Conservation (phyloP, 257 asterid species). For the Solanum boliviense region DNA sequence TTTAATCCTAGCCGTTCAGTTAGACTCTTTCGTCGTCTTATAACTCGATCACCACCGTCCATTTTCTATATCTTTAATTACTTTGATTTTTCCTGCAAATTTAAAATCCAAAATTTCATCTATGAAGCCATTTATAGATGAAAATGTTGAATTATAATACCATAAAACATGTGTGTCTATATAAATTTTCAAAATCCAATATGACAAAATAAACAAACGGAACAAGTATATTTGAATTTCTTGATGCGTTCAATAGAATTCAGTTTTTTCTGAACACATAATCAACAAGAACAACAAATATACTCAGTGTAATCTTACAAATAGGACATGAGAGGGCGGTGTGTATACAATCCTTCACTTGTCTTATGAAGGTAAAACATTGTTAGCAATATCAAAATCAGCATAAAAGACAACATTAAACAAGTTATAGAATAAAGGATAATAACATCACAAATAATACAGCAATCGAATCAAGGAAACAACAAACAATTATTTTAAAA, state of each 20-base stretch:
- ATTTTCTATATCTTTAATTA: not conserved
- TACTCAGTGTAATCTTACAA: too few relatives aligned
- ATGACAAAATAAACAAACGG: too few relatives aligned
- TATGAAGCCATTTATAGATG: conserved; percentile 9
- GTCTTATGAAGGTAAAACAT: not conserved
- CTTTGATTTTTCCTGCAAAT: conserved; percentile 32
- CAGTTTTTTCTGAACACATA: too few relatives aligned
- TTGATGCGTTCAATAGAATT: too few relatives aligned
- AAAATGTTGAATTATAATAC: not conserved
- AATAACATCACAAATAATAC: not conserved
- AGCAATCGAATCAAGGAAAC: too few relatives aligned
- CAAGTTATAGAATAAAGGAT: too few relatives aligned
- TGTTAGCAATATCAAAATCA: not conserved
- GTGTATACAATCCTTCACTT: not conserved
- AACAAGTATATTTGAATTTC: not conserved
- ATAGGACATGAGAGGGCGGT: not conserved
- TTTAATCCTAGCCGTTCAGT: conserved; percentile 67
- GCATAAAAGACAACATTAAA: too few relatives aligned
- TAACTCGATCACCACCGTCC: conserved; percentile 45
- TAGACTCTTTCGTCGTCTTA: conserved; percentile 43
- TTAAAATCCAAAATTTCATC: conserved; percentile 36
- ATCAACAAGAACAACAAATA: not conserved
- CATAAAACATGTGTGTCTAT: not conserved
- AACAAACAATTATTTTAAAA: too few relatives aligned
- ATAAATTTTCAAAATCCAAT: not conserved